phyloP scores from a whole-genome alignment of 1,139 yeast species.

The Geotrichum aggregatum region DNA sequence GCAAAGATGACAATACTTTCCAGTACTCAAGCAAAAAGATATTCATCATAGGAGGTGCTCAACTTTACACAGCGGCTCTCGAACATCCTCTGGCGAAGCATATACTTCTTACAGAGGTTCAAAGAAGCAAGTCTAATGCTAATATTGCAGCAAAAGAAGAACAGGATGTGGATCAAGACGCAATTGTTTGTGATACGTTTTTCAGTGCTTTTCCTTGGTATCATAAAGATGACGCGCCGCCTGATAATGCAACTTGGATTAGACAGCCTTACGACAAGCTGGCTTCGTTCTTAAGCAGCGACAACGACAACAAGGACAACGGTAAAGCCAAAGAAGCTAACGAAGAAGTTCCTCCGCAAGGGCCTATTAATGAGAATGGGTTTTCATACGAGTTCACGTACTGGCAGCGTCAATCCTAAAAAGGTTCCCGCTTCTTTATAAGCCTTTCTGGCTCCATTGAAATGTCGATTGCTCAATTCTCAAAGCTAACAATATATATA shows the following conservation, averaged over 20 bases:
- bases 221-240: constrained; percentile 18
- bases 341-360: constrained; percentile 40
- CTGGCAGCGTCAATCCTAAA: no score
- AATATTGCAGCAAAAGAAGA: constrained; percentile 20
- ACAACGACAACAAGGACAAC: no score
- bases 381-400: constrained; percentile 49
- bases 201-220: constrained; percentile 44
- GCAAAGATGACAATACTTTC: no score
- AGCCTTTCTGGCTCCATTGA: no score
- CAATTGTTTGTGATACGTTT: constrained; percentile 54
- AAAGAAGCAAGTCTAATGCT: constrained; percentile 31
- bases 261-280: constrained; percentile 39
- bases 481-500: background rate
- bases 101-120: constrained; percentile 71
- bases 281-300: constrained; percentile 41
- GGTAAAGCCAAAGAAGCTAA: constrained; percentile 38
- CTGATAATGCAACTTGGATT: constrained; percentile 35
- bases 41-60: constrained; percentile 91
- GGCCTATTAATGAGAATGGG: constrained; percentile 47
- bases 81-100: constrained; percentile 48
- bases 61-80: constrained; percentile 62
- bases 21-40: no score
- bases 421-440: no score
- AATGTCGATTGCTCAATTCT: no score
- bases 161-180: background rate